These are phyloP conservation scores for Pseudopithomyces chartarum DNA, from an alignment of 2,329 filamentous ascomycete species.

Conservation along the genomic window DNA sequence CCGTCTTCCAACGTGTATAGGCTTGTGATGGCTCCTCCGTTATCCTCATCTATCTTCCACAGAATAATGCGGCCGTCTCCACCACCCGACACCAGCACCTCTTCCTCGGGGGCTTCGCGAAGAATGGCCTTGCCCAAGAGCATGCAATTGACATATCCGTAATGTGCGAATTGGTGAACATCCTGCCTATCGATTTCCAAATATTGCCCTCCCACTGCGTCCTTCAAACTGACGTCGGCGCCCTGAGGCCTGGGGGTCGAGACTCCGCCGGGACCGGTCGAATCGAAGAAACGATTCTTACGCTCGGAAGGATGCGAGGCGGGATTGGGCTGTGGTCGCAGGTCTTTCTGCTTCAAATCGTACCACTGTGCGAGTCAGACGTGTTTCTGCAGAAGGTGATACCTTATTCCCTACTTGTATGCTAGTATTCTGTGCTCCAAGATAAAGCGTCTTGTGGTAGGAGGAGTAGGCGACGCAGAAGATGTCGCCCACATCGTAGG, in stretches of 20 bases:
- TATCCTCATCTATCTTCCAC: constrained; percentile 74
- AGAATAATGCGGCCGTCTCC: constrained; percentile 94
- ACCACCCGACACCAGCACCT: constrained; percentile 86
- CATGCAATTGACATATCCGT: constrained; percentile 97
- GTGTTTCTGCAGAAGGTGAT: too few relatives aligned
- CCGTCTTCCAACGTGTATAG: constrained; percentile 70
- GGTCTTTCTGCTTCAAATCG: constrained; percentile 67
- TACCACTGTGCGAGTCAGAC: constrained; percentile 67
- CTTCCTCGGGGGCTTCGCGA: constrained; percentile 70
- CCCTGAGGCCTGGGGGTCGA: constrained; percentile 74
- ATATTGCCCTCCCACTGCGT: constrained; percentile 64
- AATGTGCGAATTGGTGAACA: constrained; percentile 88
- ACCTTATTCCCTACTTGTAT: constrained; percentile 64
- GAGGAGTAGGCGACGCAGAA: constrained; percentile 92
- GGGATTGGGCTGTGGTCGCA: constrained; percentile 65
- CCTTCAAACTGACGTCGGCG: constrained; percentile 52
- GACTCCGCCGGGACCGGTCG: constrained; percentile 79
- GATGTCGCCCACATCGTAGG: constrained; percentile 92
- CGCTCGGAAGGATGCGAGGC: constrained; percentile 75
- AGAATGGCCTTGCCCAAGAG: constrained; percentile 77
- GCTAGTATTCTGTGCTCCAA: constrained; percentile 91
- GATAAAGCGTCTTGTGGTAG: constrained; percentile 79
- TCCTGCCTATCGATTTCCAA: constrained; percentile 82
- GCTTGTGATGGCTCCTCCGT: constrained; percentile 68
- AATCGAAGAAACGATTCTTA: constrained; percentile 92